Evolutionary conservation across 495 filamentous ascomycete species (phyloP), one percentile per base, ranked within the genome.

Genomic region (Evansstolkia leycettana): DNA sequence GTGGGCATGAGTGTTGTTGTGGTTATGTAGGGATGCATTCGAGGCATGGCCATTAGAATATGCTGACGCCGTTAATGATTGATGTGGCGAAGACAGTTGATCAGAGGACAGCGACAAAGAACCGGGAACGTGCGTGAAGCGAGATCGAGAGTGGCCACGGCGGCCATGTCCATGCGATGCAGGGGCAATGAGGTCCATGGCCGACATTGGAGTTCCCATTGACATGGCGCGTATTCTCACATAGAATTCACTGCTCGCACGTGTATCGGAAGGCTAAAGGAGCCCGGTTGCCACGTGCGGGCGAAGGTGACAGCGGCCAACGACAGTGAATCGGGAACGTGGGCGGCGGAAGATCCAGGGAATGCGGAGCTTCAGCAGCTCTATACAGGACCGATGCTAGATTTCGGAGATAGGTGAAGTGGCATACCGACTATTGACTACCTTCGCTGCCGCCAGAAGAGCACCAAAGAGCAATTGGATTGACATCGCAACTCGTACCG

Each of bases 131-230:
- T 58, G 59, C 27, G 51, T 47, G 41, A 45, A 58, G 38, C 55
- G 59, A 30, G 37, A 44, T 24, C 63, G 58, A 38, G 48, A 52
- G 37, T 65, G 63, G n/a, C 62, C 62, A 23, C 54, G 61, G 24
- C 54, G 51, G 12, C 43, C 36, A 40, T 61, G 51, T 34, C 45
- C 47, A 43, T 47, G 46, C 25, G 47, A 42, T 15, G 38, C 34
- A 26, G 45, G 41, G 32, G 54, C 42, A 30, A 52, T 42, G 20
- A 51, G 41, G 41, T 62, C 53, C 52, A 50, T 50, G 31, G 35
- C 48, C 37, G 48, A 50, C 36, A 50, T 49, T 40, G 53, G 41
- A 33, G 47, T 37, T 46, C 56, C 58, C 42, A 52, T 54, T 33
- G 58, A 62, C 63, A 67, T 67, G 37, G 17, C 60, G 41, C 40